Conservation (phyloP, 148 eudicot species). For the Rhododendron griersonianum region DNA sequence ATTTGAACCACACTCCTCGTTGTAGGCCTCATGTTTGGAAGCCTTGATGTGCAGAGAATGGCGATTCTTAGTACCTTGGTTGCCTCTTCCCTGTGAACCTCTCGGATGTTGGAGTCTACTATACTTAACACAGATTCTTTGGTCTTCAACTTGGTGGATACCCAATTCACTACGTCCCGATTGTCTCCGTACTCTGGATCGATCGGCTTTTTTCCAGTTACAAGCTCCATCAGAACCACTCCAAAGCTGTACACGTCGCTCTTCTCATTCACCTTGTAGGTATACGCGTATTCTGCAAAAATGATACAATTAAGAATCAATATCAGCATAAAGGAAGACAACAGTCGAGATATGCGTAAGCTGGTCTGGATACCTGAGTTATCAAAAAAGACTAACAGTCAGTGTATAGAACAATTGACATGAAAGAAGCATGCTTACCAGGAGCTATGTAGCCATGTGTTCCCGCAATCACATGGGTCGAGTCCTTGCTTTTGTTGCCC, state of each 20-base stretch:
- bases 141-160: conserved; percentile 56
- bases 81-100: conserved; percentile 48
- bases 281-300: conserved; percentile 77
- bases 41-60: conserved; percentile 59
- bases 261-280: conserved; percentile 79
- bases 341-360: too few relatives aligned
- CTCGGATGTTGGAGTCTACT: conserved; percentile 52
- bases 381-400: too few relatives aligned
- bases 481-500: conserved; percentile 28
- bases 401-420: too few relatives aligned
- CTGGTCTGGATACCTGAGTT: too few relatives aligned
- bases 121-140: conserved; percentile 54
- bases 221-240: conserved; percentile 90
- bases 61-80: conserved; percentile 73
- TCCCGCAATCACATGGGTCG: conserved; percentile 75
- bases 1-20: conserved; percentile 84
- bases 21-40: conserved; percentile 64
- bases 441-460: conserved; percentile 96
- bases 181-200: conserved; percentile 73
- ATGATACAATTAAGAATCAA: neutral
- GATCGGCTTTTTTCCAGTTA: conserved; percentile 82
- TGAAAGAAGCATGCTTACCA: conserved; percentile 34
- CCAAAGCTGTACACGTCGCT: conserved; percentile 96
- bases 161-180: conserved; percentile 77
- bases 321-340: neutral